phyloP scores from a whole-genome alignment of 176 grass and related monocot genomes.

The Aechmea fasciata region DNA sequence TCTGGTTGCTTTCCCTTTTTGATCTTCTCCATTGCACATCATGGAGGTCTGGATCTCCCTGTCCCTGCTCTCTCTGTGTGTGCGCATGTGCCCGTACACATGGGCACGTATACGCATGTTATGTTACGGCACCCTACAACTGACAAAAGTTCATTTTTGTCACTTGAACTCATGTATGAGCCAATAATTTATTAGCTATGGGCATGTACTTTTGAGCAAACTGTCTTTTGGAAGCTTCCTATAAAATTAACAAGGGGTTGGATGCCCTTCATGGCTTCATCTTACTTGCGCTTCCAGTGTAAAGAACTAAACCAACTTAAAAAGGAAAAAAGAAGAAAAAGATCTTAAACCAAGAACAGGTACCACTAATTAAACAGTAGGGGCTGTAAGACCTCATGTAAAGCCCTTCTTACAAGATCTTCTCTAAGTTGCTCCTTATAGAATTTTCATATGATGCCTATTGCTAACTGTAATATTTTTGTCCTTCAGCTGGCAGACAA shows the following conservation, averaged over 20 bases:
- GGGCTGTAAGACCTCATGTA: too few species aligned
- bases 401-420: background rate
- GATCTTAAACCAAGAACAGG: too few species aligned
- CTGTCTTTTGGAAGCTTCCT: too few species aligned
- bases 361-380: too few species aligned
- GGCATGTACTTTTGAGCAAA: too few species aligned
- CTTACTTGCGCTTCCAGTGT: too few species aligned
- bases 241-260: too few species aligned
- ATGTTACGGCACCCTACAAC: background rate
- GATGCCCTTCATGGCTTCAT: too few species aligned
- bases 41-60: background rate
- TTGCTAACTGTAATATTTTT: conserved; percentile 1
- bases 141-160: background rate
- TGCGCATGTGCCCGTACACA: background rate
- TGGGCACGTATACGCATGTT: background rate
- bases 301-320: too few species aligned
- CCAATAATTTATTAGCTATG: too few species aligned
- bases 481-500: conserved; percentile 40
- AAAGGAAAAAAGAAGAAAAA: too few species aligned
- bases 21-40: background rate
- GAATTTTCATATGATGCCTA: background rate
- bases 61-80: background rate
- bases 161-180: too few species aligned
- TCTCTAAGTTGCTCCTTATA: background rate
- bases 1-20: background rate